phyloP scores from a whole-genome alignment of 1,284 basidiomycete genomes.

The Mycena citricolor region DNA sequence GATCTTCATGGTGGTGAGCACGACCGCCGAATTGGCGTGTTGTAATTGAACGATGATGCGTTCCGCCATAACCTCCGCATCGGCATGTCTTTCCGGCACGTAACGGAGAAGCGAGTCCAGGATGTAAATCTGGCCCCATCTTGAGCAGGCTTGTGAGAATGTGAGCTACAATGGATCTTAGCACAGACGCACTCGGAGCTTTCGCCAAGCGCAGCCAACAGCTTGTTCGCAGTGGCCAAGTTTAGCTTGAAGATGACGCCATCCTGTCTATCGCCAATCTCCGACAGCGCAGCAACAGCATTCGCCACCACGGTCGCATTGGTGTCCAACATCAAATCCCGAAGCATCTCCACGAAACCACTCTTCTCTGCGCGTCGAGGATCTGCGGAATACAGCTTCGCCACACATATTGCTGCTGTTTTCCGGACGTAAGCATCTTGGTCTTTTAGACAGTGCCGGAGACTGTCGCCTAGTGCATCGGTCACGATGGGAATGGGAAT shows the following conservation, averaged over 20 bases:
- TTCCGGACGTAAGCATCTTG: slow-evolving; percentile 95
- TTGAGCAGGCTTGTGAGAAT: slow-evolving; percentile 34
- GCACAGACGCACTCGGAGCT: slow-evolving; percentile 88
- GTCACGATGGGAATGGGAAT: slow-evolving; percentile 84
- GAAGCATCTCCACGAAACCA: slow-evolving; percentile 82
- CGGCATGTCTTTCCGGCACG: slow-evolving; percentile 83
- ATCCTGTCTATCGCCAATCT: slow-evolving; percentile 88
- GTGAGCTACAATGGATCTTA: slow-evolving; percentile 1
- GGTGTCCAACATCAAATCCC: slow-evolving; percentile 86
- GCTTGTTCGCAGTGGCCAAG: slow-evolving; percentile 78
- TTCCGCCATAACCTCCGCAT: slow-evolving; percentile 94
- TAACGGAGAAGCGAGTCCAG: slow-evolving; percentile 92
- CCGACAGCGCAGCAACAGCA: slow-evolving; percentile 90
- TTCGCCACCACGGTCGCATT: slow-evolving; percentile 96
- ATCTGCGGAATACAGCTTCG: slow-evolving; percentile 87
- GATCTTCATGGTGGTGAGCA: slow-evolving; percentile 92
- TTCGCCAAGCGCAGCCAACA: slow-evolving; percentile 82
- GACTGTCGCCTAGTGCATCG: slow-evolving; percentile 78
- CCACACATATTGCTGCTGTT: slow-evolving; percentile 92
- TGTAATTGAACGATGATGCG: slow-evolving; percentile 89
- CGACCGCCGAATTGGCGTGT: slow-evolving; percentile 94
- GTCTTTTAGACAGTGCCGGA: slow-evolving; percentile 87
- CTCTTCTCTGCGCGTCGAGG: slow-evolving; percentile 81
- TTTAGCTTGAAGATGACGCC: slow-evolving; percentile 89
- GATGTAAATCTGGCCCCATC: slow-evolving; percentile 99